Percentiles rank a stretch among this genome's conserved stretches.
These are phyloP conservation scores for Fragaria nilgerrensis DNA, from an alignment of 306 rosid genomes.

Conservation along the genomic window DNA sequence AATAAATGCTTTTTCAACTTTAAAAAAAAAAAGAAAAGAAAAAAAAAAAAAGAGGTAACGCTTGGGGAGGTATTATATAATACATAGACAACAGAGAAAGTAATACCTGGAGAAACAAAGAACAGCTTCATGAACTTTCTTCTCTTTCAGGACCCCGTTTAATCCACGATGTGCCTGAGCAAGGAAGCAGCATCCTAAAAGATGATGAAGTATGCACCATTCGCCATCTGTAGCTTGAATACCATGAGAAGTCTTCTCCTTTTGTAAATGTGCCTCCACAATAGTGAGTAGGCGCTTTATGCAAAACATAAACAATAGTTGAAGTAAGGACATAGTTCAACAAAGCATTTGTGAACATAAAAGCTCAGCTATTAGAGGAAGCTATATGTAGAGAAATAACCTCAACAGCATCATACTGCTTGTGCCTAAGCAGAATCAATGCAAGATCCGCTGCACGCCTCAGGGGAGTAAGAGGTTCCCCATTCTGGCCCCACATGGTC, in stretches of 20 bases:
- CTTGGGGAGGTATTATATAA: background rate
- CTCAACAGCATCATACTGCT: constrained; percentile 86
- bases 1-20: background rate
- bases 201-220: constrained; percentile 88
- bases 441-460: constrained; percentile 80
- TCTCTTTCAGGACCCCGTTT: constrained; percentile 65
- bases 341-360: background rate
- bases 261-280: constrained; percentile 67
- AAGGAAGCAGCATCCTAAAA: constrained; percentile 87
- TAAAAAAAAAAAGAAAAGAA: background rate
- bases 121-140: constrained; percentile 74
- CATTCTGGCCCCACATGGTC: constrained; percentile 72
- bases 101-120: constrained; percentile 86
- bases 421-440: constrained; percentile 70
- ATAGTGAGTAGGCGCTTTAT: constrained; percentile 62
- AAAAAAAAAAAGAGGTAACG: too few species aligned
- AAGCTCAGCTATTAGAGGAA: background rate
- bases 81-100: background rate
- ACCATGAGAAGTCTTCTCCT: constrained; percentile 79
- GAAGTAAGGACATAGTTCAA: background rate
- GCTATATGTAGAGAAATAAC: constrained; percentile 36
- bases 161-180: constrained; percentile 74
- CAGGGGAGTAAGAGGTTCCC: constrained; percentile 60
- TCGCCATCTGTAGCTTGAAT: constrained; percentile 79
- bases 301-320: constrained; percentile 24